Conservation (phyloP, 306 rosid species). For the Comarum palustre region DNA sequence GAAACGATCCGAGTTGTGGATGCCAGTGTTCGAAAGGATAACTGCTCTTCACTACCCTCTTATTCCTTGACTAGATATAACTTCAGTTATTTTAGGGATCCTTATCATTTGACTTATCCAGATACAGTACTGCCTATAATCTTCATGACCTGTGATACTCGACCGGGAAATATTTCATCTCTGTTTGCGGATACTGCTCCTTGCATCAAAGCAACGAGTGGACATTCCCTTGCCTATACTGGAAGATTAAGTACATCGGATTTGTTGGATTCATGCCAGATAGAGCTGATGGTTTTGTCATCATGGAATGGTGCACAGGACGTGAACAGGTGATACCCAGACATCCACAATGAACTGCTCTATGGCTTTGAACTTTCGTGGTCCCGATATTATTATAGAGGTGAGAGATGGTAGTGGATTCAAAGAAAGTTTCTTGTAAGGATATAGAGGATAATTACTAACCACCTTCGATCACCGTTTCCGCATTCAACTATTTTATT, state of each 20-base stretch:
- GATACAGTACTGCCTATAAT: background rate
- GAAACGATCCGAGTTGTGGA: conserved; percentile 17
- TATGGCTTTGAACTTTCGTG: conserved; percentile 30
- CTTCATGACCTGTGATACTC: background rate
- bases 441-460: too few species aligned
- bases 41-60: background rate
- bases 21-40: background rate
- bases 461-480: too few species aligned
- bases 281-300: background rate
- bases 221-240: background rate
- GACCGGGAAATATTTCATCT: background rate
- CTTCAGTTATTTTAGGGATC: background rate
- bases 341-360: conserved; percentile 17
- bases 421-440: background rate
- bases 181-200: background rate
- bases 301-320: background rate
- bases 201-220: background rate
- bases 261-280: background rate
- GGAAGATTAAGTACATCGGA: background rate
- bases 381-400: background rate
- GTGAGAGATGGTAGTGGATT: background rate
- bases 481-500: too few species aligned
- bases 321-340: background rate
- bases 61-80: background rate
- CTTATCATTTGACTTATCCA: background rate